phyloP scores from a whole-genome alignment of 2,329 filamentous ascomycete genomes.

The Neobulgaria alba region DNA sequence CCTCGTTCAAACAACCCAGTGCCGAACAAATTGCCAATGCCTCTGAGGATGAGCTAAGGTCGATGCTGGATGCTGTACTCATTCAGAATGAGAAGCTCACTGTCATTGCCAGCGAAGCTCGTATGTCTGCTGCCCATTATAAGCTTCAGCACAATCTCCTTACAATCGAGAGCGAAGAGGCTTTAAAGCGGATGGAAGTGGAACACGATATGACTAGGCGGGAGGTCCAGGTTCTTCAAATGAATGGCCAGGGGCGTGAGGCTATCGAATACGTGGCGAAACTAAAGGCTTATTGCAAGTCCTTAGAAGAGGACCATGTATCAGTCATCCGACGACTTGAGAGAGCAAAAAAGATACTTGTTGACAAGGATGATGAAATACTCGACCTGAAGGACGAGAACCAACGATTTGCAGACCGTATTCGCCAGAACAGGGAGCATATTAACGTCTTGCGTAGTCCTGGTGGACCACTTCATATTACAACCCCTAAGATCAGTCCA shows the following conservation, averaged over 20 bases:
- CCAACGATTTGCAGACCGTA: constrained; percentile 68
- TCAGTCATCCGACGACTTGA: constrained; percentile 56
- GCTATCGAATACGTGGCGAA: constrained; percentile 51
- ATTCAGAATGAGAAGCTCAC: constrained; percentile 46
- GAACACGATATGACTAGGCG: constrained; percentile 87
- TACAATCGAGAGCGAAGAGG: constrained; percentile 74
- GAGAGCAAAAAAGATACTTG: constrained; percentile 69
- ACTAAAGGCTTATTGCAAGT: constrained; percentile 57
- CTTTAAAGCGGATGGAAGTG: constrained; percentile 77
- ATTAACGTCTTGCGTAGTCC: constrained; percentile 72
- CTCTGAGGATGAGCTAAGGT: constrained; percentile 45
- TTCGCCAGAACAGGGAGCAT: constrained; percentile 83
- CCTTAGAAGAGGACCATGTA: constrained; percentile 57
- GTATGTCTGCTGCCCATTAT: constrained; percentile 82
- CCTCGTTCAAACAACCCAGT: constrained; percentile 30
- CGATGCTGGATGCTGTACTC: constrained; percentile 46
- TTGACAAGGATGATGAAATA: constrained; percentile 68
- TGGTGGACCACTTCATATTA: constrained; percentile 56
- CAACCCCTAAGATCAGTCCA: constrained; percentile 46
- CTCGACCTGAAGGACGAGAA: constrained; percentile 66
- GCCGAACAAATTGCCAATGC: constrained; percentile 44
- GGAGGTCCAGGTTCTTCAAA: constrained; percentile 78
- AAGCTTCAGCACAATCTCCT: constrained; percentile 84
- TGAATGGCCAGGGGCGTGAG: constrained; percentile 51
- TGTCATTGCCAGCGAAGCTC: constrained; percentile 48